Conservation (phyloP, 352 stramenopile species). For the Elongisporangium senticosum region DNA sequence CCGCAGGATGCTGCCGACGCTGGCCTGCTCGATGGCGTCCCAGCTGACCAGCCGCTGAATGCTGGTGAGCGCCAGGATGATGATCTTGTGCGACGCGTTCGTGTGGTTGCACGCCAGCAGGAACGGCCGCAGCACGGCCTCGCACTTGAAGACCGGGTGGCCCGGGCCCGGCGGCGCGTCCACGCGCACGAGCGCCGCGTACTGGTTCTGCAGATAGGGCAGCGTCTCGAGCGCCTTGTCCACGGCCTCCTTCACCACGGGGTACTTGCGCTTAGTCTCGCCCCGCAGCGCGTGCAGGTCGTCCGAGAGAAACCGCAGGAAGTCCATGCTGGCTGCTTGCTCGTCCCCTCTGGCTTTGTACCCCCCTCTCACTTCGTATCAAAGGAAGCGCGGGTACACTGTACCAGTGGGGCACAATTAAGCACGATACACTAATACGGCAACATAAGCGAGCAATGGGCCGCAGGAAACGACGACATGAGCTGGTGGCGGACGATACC, state of each 20-base stretch:
- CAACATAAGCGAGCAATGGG: background rate
- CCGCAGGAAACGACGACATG: background rate
- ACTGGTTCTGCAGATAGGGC: constrained; percentile 92
- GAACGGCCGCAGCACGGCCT: constrained; percentile 95
- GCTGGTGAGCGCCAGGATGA: constrained; percentile 91
- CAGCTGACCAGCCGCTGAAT: constrained; percentile 94
- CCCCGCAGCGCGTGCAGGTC: constrained; percentile 81
- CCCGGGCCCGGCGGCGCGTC: constrained; percentile 82
- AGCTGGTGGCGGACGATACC: background rate
- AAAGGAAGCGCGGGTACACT: background rate
- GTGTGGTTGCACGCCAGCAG: constrained; percentile 96
- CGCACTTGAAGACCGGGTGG: constrained; percentile 90
- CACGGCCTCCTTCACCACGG: constrained; percentile 94
- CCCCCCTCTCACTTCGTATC: background rate
- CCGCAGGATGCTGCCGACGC: constrained; percentile 93
- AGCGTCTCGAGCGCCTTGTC: constrained; percentile 94
- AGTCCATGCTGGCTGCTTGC: constrained; percentile 69
- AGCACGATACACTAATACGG: background rate
- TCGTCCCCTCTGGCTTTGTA: background rate
- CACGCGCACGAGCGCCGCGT: constrained; percentile 80
- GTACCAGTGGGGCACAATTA: background rate
- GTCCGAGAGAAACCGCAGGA: constrained; percentile 84
- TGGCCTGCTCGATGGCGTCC: constrained; percentile 93
- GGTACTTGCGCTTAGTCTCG: constrained; percentile 88
- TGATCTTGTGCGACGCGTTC: constrained; percentile 91